phyloP scores from a whole-genome alignment of 495 filamentous ascomycete species.

The Peziza echinospora region DNA sequence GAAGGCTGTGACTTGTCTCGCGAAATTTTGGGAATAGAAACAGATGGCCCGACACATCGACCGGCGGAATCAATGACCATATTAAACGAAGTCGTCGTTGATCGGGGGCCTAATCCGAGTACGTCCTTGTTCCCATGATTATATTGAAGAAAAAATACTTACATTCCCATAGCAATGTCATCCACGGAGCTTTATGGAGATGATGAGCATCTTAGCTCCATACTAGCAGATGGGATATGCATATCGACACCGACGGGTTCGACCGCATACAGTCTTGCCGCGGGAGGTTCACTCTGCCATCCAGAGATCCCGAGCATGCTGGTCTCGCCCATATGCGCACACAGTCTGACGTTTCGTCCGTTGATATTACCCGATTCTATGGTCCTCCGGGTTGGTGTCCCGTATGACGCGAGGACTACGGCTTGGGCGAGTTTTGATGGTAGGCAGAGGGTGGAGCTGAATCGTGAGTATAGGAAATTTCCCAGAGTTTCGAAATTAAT shows the following conservation, averaged over 20 bases:
- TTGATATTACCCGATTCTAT: conserved; percentile 97
- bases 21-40: conserved; percentile 12
- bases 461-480: too few species aligned
- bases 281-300: conserved; percentile 85
- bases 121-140: conserved; percentile 54
- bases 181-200: conserved; percentile 66
- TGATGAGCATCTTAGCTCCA: conserved; percentile 73
- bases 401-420: conserved; percentile 60
- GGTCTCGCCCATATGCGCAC: conserved; percentile 90
- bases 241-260: conserved; percentile 88
- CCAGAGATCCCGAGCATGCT: conserved; percentile 95
- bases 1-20: conserved; percentile 4
- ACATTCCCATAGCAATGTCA: conserved; percentile 12
- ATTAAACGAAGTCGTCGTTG: conserved; percentile 91
- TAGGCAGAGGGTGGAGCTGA: conserved; percentile 78
- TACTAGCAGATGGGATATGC: conserved; percentile 89
- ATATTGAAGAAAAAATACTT: not conserved
- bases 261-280: conserved; percentile 88
- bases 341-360: conserved; percentile 86
- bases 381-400: conserved; percentile 69
- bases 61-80: conserved; percentile 66
- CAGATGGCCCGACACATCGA: conserved; percentile 10
- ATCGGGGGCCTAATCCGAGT: conserved; percentile 81
- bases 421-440: conserved; percentile 94
- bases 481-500: not conserved